A percentile compares a stretch with the other conserved stretches of the same genome.
These are phyloP conservation scores for Lipomyces kockii DNA, from an alignment of 805 yeast species.

Conservation along the genomic window DNA sequence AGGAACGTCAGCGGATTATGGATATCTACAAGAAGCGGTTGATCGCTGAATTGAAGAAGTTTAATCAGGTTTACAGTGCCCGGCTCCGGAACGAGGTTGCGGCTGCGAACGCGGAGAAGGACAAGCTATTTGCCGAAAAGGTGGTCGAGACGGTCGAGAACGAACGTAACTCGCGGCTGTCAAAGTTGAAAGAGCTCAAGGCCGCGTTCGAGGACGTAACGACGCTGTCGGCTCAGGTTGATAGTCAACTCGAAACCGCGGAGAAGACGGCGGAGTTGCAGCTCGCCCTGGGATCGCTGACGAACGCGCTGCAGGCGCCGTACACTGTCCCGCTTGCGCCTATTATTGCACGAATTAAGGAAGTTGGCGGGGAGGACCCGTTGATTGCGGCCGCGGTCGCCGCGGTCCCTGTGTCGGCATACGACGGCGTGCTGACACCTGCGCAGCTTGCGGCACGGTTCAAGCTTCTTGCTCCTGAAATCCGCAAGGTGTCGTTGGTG, in stretches of 20 bases:
- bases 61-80: conserved; percentile 54
- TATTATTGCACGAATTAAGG: conserved; percentile 42
- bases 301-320: conserved; percentile 49
- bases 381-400: conserved; percentile 56
- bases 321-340: conserved; percentile 48
- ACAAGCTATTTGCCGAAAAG: conserved; percentile 65
- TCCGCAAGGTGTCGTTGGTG: conserved; percentile 83
- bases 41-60: conserved; percentile 65
- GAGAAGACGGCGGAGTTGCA: conserved; percentile 52
- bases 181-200: conserved; percentile 65
- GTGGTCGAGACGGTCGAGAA: conserved; percentile 62
- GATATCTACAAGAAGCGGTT: conserved; percentile 62
- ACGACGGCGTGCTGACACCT: conserved; percentile 69
- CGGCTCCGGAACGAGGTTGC: conserved; percentile 48
- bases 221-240: conserved; percentile 47
- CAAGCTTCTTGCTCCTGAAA: conserved; percentile 78
- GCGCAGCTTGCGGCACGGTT: conserved; percentile 81
- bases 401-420: conserved; percentile 53
- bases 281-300: conserved; percentile 52
- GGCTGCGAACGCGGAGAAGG: conserved; percentile 67
- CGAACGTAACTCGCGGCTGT: conserved; percentile 80
- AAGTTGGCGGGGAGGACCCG: conserved; percentile 53
- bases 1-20: conserved; percentile 65
- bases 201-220: conserved; percentile 62
- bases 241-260: conserved; percentile 47